Evolutionary conservation across 176 grass and related monocot genomes (phyloP), one percentile per base, ranked within the genome.

Genomic region (Bolboschoenus planiculmis): DNA sequence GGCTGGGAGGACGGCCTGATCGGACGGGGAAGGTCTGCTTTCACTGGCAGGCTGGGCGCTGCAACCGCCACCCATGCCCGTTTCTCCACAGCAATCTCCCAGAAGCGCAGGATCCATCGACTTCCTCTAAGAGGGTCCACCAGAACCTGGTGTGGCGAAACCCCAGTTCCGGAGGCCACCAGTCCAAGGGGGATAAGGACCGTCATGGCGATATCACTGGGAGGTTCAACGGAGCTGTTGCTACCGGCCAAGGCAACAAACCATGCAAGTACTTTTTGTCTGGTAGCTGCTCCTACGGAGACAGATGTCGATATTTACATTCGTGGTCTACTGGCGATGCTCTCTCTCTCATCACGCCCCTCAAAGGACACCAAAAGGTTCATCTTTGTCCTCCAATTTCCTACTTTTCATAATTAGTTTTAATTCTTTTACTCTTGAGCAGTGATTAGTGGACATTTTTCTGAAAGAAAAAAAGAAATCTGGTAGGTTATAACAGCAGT

Each of bases 11-110:
- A 3, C 70, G 48, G 56, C 42, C 73, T 24, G 81, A 81, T 40
- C 26, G 58, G 26, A 44, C 53, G 5, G 79, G 85, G n/a, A 95
- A 85, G 80, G 93, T 99, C 51, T 99, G 97, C 88, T 87, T 72
- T 80, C 88, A 86, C 60, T 99, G 97, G 97, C 89, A 85, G 65
- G 91, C 89, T 1, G 97, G 97, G 56, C 91, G 89, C 44, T 99
- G 97, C 88, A 99, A 87, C 37, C 93, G 93, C 62, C 92, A 93
- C 88, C 93, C 91, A 11, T 99, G 97, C 87, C 84, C 91, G 37
- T 99, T 79, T 85, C 93, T 99, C 48, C 97, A 99, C 30, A 96
- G 97, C 86, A 93, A 99, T 84, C 87, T 87, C 15, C 84, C 83
- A 4, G 42, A 51, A 16, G 9, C 57, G 10, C 62, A 72, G 21